phyloP scores from a whole-genome alignment of 1,139 yeast species.

The Lodderomyces elongisporus region DNA sequence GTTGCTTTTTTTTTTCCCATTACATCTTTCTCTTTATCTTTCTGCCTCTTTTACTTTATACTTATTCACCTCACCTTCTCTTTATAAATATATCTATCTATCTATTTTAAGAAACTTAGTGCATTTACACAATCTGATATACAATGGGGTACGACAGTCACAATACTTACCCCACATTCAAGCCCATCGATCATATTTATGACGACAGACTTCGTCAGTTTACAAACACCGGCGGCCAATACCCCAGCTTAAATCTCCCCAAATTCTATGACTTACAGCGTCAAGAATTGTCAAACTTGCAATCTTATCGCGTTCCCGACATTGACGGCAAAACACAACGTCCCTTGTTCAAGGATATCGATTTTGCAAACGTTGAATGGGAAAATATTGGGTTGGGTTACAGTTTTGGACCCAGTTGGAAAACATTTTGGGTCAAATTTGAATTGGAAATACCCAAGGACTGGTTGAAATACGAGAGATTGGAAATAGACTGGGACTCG shows the following conservation, averaged over 20 bases:
- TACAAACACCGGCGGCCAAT: slow-evolving; percentile 67
- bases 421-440: slow-evolving; percentile 89
- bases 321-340: slow-evolving; percentile 51
- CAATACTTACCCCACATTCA: slow-evolving; percentile 70
- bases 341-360: slow-evolving; percentile 71
- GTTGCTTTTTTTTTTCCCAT: too few species aligned
- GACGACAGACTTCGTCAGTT: slow-evolving; percentile 79
- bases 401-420: slow-evolving; percentile 93
- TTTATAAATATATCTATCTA: too few species aligned
- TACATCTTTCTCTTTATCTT: too few species aligned
- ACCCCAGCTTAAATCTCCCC: slow-evolving; percentile 68
- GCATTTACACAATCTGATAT: too few species aligned
- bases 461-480: slow-evolving; percentile 49
- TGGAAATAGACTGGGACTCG: slow-evolving; percentile 81
- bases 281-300: slow-evolving; percentile 41
- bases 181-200: slow-evolving; percentile 76
- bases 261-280: slow-evolving; percentile 67
- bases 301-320: slow-evolving; percentile 64
- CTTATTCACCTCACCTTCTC: too few species aligned
- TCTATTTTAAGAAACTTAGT: too few species aligned
- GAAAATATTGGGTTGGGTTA: slow-evolving; percentile 62
- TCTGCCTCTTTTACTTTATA: too few species aligned
- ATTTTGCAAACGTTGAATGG: slow-evolving; percentile 43
- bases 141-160: slow-evolving; percentile 23
- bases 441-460: slow-evolving; percentile 54